Base-by-base conservation (phyloP, 2,329 filamentous ascomycete genomes). In the Fusarium citri region DNA sequence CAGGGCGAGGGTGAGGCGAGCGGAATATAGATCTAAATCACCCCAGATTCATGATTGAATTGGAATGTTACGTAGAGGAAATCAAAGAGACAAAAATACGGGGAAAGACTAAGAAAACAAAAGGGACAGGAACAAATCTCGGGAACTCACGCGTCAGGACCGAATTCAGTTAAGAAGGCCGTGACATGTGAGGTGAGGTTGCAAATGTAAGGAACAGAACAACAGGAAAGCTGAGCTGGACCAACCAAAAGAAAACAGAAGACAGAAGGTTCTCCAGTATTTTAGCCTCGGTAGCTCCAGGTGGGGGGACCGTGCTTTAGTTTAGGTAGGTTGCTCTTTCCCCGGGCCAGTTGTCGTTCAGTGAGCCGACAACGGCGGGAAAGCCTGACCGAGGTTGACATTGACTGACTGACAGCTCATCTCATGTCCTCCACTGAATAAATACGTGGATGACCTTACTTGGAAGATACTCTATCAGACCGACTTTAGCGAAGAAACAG, bases 71-170 rank as follows among this genome's bases (percentile, higher is more conserved):
- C 31, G 49, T 42, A 42, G n/a, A 53, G n/a, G 37, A 42, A 41
- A 37, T n/a, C 34, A 37, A 53, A 53, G 50, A 26, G 26, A 56
- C 47, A 58, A 66, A 62, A 55, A 63, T 59, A 55, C 37, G 43
- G 62, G 62, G 37, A 61, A 51, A 31, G 34, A 55, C 49, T 37
- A 62, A 58, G 59, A 58, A 62, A 46, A 59, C 53, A 68, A 53
- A 51, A 53, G 55, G 63, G 59, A 61, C 34, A 51, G 66, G 63
- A 67, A 45, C 22, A 45, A 54, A 69, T 59, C 45, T 69, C 65
- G 66, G 56, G 50, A 65, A 65, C 66, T 71, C 73, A 72, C 72
- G 73, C 73, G 72, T 75, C 72, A 67, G 69, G 66, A 65, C 66
- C 58, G 70, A 71, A 69, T 62, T 75, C 59, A 66, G 63, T 64